These are phyloP conservation scores for Podila epicladia DNA, from an alignment of 192 early-diverging fungal species.

Conservation along the genomic window DNA sequence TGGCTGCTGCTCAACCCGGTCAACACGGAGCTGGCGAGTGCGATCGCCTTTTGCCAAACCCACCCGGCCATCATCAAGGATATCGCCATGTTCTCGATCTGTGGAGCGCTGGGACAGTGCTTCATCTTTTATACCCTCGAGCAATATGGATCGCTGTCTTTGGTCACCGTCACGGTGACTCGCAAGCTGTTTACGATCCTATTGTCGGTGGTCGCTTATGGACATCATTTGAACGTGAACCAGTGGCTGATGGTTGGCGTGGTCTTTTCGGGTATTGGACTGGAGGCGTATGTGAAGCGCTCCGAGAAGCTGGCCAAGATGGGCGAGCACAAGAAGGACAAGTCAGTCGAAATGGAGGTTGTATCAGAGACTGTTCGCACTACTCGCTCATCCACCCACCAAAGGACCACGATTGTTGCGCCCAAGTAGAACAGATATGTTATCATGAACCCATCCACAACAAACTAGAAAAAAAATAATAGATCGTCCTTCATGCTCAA, in stretches of 20 bases:
- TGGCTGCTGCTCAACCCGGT: constrained; percentile 86
- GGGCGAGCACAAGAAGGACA: background rate
- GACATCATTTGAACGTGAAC: constrained; percentile 75
- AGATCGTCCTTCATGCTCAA: background rate
- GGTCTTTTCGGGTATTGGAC: constrained; percentile 88
- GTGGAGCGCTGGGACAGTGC: constrained; percentile 96
- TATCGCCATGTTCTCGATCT: constrained; percentile 88
- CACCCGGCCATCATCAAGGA: constrained; percentile 87
- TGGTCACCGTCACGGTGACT: constrained; percentile 96
- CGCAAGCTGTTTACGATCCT: constrained; percentile 97
- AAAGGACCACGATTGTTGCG: constrained; percentile 33
- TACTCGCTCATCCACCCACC: constrained; percentile 1
- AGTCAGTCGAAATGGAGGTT: background rate
- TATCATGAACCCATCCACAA: background rate
- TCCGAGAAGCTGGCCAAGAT: constrained; percentile 52
- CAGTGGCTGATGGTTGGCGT: constrained; percentile 90
- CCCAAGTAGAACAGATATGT: constrained; percentile 7
- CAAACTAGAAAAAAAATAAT: background rate
- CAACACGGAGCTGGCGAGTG: constrained; percentile 79
- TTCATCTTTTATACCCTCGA: constrained; percentile 97
- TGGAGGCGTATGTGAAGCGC: constrained; percentile 81
- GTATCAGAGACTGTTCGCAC: background rate
- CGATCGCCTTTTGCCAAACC: constrained; percentile 75
- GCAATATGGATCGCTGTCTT: constrained; percentile 85
- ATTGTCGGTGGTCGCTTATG: constrained; percentile 90